These are phyloP conservation scores for Clarireedia hainanense DNA, from an alignment of 2,329 filamentous ascomycete genomes.

Conservation along the genomic window DNA sequence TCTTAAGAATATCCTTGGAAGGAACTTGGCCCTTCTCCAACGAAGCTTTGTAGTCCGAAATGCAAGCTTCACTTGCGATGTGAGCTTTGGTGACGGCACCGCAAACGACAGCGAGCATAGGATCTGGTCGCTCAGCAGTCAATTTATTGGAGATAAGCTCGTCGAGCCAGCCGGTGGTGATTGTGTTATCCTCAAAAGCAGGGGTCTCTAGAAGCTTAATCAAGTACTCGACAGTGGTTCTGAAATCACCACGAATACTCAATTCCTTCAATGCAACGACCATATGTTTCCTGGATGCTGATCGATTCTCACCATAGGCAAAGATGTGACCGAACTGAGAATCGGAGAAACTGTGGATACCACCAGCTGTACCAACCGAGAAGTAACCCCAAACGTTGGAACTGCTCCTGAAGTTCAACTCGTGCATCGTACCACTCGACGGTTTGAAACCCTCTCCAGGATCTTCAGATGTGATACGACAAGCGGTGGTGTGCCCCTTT, in stretches of 20 bases:
- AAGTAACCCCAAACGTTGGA: conserved; percentile 99
- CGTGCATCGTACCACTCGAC: conserved; percentile 97
- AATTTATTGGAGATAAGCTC: conserved; percentile 97
- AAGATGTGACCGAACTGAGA: conserved; percentile 99
- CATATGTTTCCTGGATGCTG: conserved; percentile 97
- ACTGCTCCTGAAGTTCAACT: conserved; percentile 96
- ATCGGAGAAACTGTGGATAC: conserved; percentile 98
- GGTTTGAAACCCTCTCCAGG: conserved; percentile 99
- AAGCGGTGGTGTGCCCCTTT: conserved; percentile 96
- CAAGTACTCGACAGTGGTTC: conserved; percentile 95
- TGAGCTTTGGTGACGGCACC: conserved; percentile 94
- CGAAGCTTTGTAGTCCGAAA: conserved; percentile 77
- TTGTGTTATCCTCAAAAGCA: conserved; percentile 97
- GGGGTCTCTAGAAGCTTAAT: conserved; percentile 98
- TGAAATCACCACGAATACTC: conserved; percentile 98
- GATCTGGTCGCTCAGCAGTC: conserved; percentile 90
- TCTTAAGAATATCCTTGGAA: conserved; percentile 93
- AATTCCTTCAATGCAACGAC: conserved; percentile 96
- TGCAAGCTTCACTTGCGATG: conserved; percentile 82
- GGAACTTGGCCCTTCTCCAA: conserved; percentile 97
- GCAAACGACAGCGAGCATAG: conserved; percentile 87
- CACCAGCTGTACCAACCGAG: conserved; percentile 91
- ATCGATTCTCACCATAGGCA: conserved; percentile 95
- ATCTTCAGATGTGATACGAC: conserved; percentile 98
- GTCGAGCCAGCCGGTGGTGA: conserved; percentile 97